A percentile compares a stretch with the other conserved stretches of the same genome.
These are phyloP conservation scores for Mollisia scopiformis DNA, from an alignment of 2,329 filamentous ascomycete species.

Conservation along the genomic window DNA sequence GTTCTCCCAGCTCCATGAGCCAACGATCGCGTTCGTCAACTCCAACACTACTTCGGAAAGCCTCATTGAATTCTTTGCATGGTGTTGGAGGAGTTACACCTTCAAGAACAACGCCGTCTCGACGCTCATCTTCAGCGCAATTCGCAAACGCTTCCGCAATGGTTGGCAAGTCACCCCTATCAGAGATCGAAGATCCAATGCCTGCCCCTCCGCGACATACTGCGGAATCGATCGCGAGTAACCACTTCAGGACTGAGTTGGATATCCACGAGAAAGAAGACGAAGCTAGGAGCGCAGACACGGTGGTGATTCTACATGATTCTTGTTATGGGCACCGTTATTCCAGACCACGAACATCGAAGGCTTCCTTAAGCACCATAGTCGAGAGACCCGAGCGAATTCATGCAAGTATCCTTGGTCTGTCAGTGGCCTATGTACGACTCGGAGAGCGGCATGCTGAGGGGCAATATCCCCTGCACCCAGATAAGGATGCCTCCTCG, in stretches of 20 bases:
- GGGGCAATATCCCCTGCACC: slow-evolving; percentile 68
- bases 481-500: slow-evolving; percentile 53
- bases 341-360: slow-evolving; percentile 78
- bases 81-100: slow-evolving; percentile 40
- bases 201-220: slow-evolving; percentile 45
- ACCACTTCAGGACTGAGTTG: slow-evolving; percentile 37
- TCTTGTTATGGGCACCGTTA: slow-evolving; percentile 94
- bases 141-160: slow-evolving; percentile 38
- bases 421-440: slow-evolving; percentile 88
- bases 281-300: slow-evolving; percentile 51
- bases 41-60: slow-evolving; percentile 44
- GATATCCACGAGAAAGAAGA: slow-evolving; percentile 31
- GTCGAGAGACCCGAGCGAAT: slow-evolving; percentile 94
- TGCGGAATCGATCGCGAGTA: slow-evolving; percentile 46
- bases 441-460: slow-evolving; percentile 79
- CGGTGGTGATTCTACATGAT: slow-evolving; percentile 87
- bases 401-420: slow-evolving; percentile 78
- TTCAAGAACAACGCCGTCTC: slow-evolving; percentile 38
- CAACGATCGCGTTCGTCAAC: slow-evolving; percentile 43
- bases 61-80: slow-evolving; percentile 47
- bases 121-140: slow-evolving; percentile 48
- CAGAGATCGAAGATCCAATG: slow-evolving; percentile 37
- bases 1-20: slow-evolving; percentile 47
- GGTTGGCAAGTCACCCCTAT: slow-evolving; percentile 43
- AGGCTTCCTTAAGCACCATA: slow-evolving; percentile 73